A percentile compares a stretch with the other conserved stretches of the same genome.
phyloP scores from a whole-genome alignment of 129 eudicot genomes.

The Flaveria ramosissima region DNA sequence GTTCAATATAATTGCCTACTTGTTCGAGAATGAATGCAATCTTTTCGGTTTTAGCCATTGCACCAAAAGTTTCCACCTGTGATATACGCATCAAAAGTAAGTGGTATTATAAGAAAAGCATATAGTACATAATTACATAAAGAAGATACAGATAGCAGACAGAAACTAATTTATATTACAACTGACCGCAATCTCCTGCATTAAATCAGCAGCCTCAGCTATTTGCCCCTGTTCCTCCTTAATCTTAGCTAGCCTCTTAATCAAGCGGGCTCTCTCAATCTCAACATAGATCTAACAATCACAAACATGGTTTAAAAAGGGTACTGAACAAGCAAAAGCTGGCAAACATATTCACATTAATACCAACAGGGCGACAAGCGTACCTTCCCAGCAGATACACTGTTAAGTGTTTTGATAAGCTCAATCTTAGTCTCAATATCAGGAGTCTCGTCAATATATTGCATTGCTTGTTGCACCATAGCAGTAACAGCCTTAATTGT shows the following conservation, averaged over 20 bases:
- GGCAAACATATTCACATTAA: background rate
- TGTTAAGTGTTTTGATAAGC: constrained; percentile 85
- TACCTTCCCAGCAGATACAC: constrained; percentile 95
- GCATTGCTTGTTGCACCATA: constrained; percentile 97
- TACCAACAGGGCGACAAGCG: background rate
- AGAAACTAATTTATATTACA: background rate
- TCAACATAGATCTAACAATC: constrained; percentile 75
- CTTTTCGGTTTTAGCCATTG: constrained; percentile 96
- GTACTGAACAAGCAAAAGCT: background rate
- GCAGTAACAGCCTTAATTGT: constrained; percentile 71
- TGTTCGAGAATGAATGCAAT: constrained; percentile 89
- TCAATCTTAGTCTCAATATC: constrained; percentile 82
- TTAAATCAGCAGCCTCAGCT: constrained; percentile 88
- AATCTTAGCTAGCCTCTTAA: constrained; percentile 75
- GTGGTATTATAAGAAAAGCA: background rate
- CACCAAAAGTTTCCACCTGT: constrained; percentile 95
- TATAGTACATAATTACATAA: background rate
- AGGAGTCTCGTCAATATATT: constrained; percentile 80
- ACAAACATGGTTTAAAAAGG: background rate
- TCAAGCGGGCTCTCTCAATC: constrained; percentile 81
- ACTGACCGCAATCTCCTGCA: constrained; percentile 96
- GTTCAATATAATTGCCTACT: constrained; percentile 34
- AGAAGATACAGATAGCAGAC: background rate
- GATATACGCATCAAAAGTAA: background rate
- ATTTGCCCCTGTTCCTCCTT: constrained; percentile 83